Evolutionary conservation across 305 asterid species (phyloP), one percentile per base, ranked within the genome.

Genomic region (Caryopteris hybrid): DNA sequence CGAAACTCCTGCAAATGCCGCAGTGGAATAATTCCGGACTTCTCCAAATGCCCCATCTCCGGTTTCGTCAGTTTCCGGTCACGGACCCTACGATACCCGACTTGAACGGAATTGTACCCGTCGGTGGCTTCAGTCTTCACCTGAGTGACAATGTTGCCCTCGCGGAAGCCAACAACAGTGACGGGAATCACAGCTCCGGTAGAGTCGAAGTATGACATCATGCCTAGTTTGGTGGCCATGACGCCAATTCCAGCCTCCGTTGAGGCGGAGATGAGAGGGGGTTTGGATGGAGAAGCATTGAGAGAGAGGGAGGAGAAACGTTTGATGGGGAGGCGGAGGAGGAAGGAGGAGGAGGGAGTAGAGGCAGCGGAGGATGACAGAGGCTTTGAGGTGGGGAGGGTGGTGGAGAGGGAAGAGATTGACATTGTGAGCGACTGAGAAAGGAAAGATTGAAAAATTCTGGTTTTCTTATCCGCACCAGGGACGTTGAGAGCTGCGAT

Each of bases 1-100:
- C 96, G 75, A 22, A 83, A 94, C 85, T 94, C 96, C 88, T 94
- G 97, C 77, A 94, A 64, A 70, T 94, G 99, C 23, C 99, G 90
- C 73, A 94, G 67, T 0, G 97, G 96, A 55, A 94, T 94, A 61
- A 94, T 79, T 16, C 95, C 99, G 2, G 95, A 87, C 47, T 94
- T 94, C 80, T 89, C 86, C 71, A 94, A 70, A 70, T 94, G 99
- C 0, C 99, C 99, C 52, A 91, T 46, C 76, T 94, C 99, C 18
- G 99, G 99, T 18, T 94, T 94, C 52, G 96, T 94, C 72, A 94
- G 66, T 50, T 94, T 94, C 71, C 80, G 69, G 60, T 91, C 97
- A 4, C 99, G 79, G 1, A 94, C 87, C 50, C 99, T 72, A 1
- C 97, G 81, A 57, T 94, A 94, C 6, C 38, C 99, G 4, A 94